Percentiles rank a stretch among this genome's conserved stretches.
These are phyloP conservation scores for Prunus mume DNA, from an alignment of 306 rosid species.

Conservation along the genomic window DNA sequence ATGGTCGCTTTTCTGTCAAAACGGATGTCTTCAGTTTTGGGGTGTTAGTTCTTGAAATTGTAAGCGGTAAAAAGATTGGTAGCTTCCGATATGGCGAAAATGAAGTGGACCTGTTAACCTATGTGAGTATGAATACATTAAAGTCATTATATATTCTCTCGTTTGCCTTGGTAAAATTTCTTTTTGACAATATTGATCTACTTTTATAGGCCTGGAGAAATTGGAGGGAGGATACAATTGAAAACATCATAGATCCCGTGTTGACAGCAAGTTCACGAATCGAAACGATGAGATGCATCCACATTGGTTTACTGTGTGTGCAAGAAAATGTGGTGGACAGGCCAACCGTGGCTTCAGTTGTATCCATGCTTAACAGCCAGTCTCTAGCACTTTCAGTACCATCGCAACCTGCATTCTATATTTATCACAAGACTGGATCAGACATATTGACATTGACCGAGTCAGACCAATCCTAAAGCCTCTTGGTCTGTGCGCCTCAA, in stretches of 20 bases:
- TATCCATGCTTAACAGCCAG: not conserved
- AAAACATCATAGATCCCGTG: not conserved
- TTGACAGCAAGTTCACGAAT: not conserved
- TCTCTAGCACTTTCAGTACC: not conserved
- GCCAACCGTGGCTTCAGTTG: not conserved
- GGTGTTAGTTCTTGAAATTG: conserved; percentile 1
- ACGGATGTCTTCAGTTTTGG: conserved; percentile 30
- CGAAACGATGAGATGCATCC: conserved; percentile 11
- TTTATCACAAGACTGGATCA: not conserved
- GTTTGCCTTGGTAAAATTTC: not conserved
- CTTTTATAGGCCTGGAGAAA: conserved; percentile 17
- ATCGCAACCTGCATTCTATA: not conserved
- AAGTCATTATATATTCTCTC: not conserved
- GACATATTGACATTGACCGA: not conserved
- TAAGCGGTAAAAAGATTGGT: not conserved
- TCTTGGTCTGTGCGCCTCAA: not conserved
- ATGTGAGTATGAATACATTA: not conserved
- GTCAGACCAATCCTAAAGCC: not conserved
- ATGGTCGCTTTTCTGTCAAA: conserved; percentile 16
- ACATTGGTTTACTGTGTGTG: conserved; percentile 14
- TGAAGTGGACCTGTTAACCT: not conserved
- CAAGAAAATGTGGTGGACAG: conserved; percentile 2
- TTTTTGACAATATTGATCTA: not conserved
- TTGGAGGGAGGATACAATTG: conserved; percentile 5
- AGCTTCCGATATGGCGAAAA: not conserved